A percentile compares a stretch with the other conserved stretches of the same genome.
Conservation (phyloP, 176 grass and related monocot genomes). For the Ampelocalamus luodianensis region DNA sequence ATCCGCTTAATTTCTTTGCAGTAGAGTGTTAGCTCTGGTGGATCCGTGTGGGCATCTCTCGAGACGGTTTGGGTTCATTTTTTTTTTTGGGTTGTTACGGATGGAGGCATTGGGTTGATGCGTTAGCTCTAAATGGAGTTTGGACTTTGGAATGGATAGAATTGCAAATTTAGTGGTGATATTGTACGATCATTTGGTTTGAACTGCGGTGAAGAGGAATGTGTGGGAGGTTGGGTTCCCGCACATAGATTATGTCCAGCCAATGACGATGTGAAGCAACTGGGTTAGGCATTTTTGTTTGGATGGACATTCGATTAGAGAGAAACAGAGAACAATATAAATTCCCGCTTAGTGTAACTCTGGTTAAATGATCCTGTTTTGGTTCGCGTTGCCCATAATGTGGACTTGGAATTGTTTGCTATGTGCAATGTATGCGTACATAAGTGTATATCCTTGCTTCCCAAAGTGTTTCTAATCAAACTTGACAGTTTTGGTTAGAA, state of each 20-base stretch:
- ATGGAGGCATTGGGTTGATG: neutral
- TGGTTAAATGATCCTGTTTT: constrained; percentile 2
- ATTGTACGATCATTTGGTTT: constrained; percentile 1
- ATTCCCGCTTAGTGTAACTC: neutral
- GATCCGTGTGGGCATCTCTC: constrained; percentile 22
- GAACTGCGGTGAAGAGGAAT: constrained; percentile 9
- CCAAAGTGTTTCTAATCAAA: neutral
- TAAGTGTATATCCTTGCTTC: neutral
- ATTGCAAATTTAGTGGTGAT: neutral
- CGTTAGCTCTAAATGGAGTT: neutral
- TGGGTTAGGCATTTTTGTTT: neutral
- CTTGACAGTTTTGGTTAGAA: neutral
- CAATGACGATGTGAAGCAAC: neutral
- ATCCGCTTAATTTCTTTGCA: neutral
- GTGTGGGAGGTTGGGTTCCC: constrained; percentile 7
- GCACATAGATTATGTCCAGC: neutral
- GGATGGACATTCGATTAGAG: neutral
- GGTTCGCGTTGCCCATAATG: neutral
- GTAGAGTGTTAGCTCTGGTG: neutral
- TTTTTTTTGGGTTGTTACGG: neutral
- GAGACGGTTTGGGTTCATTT: constrained; percentile 1
- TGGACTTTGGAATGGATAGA: neutral
- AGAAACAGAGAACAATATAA: neutral
- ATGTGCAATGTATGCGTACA: neutral
- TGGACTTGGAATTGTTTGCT: neutral